These are phyloP conservation scores for Microdochium trichocladiopsis DNA, from an alignment of 2,329 filamentous ascomycete species.

Conservation along the genomic window DNA sequence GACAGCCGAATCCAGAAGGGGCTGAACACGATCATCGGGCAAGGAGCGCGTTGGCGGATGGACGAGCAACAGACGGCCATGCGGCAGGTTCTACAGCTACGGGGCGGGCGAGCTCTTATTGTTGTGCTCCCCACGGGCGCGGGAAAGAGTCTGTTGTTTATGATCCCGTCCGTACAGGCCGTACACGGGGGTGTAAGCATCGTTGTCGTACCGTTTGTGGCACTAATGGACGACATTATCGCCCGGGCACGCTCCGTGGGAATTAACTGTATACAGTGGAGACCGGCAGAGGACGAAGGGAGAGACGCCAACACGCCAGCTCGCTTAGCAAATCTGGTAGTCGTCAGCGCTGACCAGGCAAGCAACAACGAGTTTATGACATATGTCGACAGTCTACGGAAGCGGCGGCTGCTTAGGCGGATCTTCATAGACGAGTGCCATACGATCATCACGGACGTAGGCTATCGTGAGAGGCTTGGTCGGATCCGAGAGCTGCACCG, in stretches of 20 bases:
- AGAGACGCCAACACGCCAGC: background rate
- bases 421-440: conserved; percentile 3
- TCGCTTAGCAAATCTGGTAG: background rate
- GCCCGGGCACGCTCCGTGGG: background rate
- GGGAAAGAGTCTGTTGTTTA: conserved; percentile 1
- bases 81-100: background rate
- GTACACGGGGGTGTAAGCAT: background rate
- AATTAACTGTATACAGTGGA: background rate
- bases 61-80: background rate
- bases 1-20: background rate
- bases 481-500: background rate
- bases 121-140: background rate
- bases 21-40: background rate
- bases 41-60: background rate
- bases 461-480: background rate
- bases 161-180: background rate
- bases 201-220: background rate
- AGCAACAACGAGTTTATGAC: background rate
- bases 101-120: background rate
- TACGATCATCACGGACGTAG: background rate
- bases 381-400: background rate
- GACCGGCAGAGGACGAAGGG: background rate
- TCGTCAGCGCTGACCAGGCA: too few species aligned
- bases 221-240: background rate
- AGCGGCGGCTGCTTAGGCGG: background rate